A percentile compares a stretch with the other conserved stretches of the same genome.
Conservation (phyloP, 108 stramenopile genomes). For the Discostella stelligeroides region DNA sequence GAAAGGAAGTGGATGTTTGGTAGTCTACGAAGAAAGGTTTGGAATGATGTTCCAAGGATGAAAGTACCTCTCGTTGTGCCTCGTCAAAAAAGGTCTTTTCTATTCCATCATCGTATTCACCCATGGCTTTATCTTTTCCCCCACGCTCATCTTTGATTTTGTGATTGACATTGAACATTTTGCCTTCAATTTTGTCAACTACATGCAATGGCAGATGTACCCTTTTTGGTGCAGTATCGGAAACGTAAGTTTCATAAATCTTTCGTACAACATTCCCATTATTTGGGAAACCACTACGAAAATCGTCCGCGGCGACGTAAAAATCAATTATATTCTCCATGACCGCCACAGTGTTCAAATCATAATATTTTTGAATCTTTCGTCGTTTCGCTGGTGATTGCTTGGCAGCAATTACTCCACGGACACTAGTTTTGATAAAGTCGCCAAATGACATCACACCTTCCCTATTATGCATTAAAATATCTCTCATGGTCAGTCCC, state of each 20-base stretch:
- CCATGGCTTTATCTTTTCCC: too few species aligned
- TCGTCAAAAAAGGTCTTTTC: background rate
- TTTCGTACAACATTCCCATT: background rate
- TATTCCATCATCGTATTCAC: too few species aligned
- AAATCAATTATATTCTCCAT: constrained; percentile 13
- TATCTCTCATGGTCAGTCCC: background rate
- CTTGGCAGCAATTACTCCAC: too few species aligned
- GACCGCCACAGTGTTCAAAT: too few species aligned
- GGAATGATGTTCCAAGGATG: background rate
- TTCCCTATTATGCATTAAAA: background rate
- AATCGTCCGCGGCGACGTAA: constrained; percentile 12
- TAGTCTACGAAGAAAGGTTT: background rate
- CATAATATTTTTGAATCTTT: background rate
- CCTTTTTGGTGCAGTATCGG: background rate
- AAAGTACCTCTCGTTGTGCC: background rate
- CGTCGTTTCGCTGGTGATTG: too few species aligned
- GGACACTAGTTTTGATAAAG: background rate
- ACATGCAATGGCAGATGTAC: background rate
- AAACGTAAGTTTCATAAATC: background rate
- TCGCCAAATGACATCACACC: background rate
- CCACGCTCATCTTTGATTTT: too few species aligned
- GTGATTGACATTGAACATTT: background rate
- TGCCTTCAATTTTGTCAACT: background rate
- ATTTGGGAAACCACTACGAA: background rate
- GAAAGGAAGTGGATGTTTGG: too few species aligned